phyloP scores from a whole-genome alignment of 345 rosid species.

The Pugionium cornutum region DNA sequence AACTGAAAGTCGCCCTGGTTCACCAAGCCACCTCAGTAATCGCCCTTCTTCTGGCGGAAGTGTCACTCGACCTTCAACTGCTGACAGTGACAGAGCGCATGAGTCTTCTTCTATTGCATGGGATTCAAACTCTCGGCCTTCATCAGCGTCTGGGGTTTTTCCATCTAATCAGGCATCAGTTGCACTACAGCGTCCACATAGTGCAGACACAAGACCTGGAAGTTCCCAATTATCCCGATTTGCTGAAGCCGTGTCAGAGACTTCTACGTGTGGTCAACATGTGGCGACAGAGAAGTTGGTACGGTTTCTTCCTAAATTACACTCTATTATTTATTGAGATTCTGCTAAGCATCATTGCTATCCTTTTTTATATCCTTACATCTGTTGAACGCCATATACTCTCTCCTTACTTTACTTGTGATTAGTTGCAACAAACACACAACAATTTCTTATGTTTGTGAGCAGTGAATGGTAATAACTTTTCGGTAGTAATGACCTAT shows the following conservation, averaged over 20 bases:
- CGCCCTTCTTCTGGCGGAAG: constrained; percentile 97
- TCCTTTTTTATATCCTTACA: constrained; percentile 3
- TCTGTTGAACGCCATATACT: constrained; percentile 22
- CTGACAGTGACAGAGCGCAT: constrained; percentile 75
- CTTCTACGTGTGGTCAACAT: constrained; percentile 57
- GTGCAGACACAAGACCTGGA: constrained; percentile 99
- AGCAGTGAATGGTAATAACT: constrained; percentile 9
- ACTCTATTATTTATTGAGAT: constrained; percentile 11
- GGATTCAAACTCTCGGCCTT: constrained; percentile 88
- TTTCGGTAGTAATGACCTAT: neutral
- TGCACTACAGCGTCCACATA: constrained; percentile 77
- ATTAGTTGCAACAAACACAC: constrained; percentile 10
- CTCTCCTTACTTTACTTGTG: constrained; percentile 15
- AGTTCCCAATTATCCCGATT: constrained; percentile 98
- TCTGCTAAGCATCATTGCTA: constrained; percentile 12
- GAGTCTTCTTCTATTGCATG: constrained; percentile 63
- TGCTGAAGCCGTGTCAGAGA: constrained; percentile 77
- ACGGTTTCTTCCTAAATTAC: constrained; percentile 31
- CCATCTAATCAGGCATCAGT: constrained; percentile 70
- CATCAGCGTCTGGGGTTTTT: constrained; percentile 88
- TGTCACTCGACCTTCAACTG: constrained; percentile 92
- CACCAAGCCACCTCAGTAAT: constrained; percentile 77
- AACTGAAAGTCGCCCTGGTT: constrained; percentile 69
- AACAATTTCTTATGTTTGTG: constrained; percentile 15
- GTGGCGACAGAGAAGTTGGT: constrained; percentile 26